Conservation (phyloP, 176 grass and related monocot genomes). For the Canna indica region DNA sequence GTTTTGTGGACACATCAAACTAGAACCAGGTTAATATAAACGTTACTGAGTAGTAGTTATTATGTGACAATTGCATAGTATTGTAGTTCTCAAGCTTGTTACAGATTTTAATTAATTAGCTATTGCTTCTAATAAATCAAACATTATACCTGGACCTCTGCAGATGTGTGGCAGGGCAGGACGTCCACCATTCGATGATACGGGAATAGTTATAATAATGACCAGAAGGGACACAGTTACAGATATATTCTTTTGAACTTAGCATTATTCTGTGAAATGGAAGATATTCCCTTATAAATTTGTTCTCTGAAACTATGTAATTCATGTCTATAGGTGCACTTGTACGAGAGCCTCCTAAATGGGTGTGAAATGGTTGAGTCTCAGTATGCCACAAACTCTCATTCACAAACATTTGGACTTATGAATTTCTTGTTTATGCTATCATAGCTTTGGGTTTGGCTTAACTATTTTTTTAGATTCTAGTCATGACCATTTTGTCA, state of each 20-base stretch:
- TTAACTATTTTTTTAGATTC: background rate
- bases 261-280: background rate
- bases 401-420: background rate
- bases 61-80: background rate
- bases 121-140: slow-evolving; percentile 21
- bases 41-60: no score
- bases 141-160: slow-evolving; percentile 15
- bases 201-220: slow-evolving; percentile 95
- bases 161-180: slow-evolving; percentile 99
- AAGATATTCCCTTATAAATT: slow-evolving; percentile 10
- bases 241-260: background rate
- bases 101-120: background rate
- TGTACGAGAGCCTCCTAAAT: slow-evolving; percentile 86
- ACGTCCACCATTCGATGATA: slow-evolving; percentile 89
- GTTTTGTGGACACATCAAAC: no score
- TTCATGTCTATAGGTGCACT: slow-evolving; percentile 59
- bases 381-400: slow-evolving; percentile 52
- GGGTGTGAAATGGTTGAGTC: slow-evolving; percentile 98
- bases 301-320: background rate
- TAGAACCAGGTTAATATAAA: no score
- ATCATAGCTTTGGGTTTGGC: background rate
- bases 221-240: slow-evolving; percentile 93
- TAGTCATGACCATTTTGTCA: slow-evolving; percentile 12
- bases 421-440: background rate
- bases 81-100: background rate